Base-by-base conservation (phyloP, 768 basidiomycete species). In the Trametes punicea region DNA sequence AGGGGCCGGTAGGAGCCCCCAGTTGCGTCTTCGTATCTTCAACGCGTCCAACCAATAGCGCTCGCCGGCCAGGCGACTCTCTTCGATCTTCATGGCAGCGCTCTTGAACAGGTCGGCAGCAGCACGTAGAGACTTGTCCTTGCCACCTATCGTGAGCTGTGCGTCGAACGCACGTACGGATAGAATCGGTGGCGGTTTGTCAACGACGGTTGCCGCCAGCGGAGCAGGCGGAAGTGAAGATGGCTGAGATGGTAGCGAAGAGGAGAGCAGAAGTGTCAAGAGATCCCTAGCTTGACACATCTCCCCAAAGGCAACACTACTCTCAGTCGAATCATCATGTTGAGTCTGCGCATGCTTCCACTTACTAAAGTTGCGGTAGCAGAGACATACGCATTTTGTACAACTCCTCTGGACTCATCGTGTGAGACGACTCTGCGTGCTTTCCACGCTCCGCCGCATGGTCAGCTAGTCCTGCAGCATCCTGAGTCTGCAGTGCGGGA, bases 41-140 rank as follows among this genome's bases (percentile, higher is more conserved):
- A 93, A 75, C 3, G 91, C 91, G 66, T 92, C 83, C 6, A 84
- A 75, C 91, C 91, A 93, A 62, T 92, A 92, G 56, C 75, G 82
- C 65, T 91, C 88, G 38, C 84, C 81, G 46, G 79, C 74, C 8
- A 80, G 62, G 36, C 84, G 75, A 20, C 81, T 75, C 46, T 81
- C 74, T 64, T 90, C 88, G 72, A 91, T 82, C 50, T 81, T 80
- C 51, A 81, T 77, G 2, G 88, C 85, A 3, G 88, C 88, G 29
- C 75, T 68, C 63, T 83, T 88, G 60, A 92, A 87, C 1, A 91
- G 72, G 51, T 77, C 74, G 0, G 88, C 80, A 21, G 91, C 90
- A 58, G 87, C 84, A 61, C 91, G 73, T 30, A 93, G 70, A 0
- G 89, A 82, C 66, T 86, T 83, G 56, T 93, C 91, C 70, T 93